Base-by-base conservation (phyloP, 768 basidiomycete species). In the Boletellus ananiceps region DNA sequence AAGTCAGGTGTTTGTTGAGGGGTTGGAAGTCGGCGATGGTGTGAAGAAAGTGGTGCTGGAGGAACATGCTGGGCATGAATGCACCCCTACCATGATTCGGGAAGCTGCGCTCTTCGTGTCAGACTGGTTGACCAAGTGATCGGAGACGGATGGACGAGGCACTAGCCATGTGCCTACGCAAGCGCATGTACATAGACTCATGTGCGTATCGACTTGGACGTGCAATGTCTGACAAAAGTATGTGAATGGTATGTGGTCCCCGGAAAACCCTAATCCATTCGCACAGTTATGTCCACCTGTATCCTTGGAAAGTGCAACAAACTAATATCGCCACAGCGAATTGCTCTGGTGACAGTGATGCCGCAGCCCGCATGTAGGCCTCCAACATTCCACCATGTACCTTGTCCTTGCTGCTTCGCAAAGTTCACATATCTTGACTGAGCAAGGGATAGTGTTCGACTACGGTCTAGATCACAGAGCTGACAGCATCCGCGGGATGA, bases 301-400 rank as follows among this genome's bases (percentile, higher is more conserved):
- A 80, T 44, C 69, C 58, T 50, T 66, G 68, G 49, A 66, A 54
- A 93, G 71, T 23, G 81, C 82, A 62, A 71, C 61, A 96, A 95
- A 23, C 23, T 25, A 51, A 94, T 93, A 47, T 94, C 77, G 0
- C 88, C 93, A 57, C 86, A 25, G 7, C 91, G 92, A 44, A 88
- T 83, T 14, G 84, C 81, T 58, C 88, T 74, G 25, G 83, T 83
- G 27, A 92, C 83, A 0, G 92, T 94, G 59, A 96, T 79, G 0
- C 93, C 93, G 67, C 87, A 91, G 1, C 93, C 93, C 2, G 87
- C 86, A 68, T 94, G 95, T 5, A 47, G 94, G 64, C 0, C 91
- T 72, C 14, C 94, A 58, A 1, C 93, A 93, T 60, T 85, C 80
- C 19, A 78, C 80, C 31, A 62, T 71, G 60, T 86, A 94, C 71